phyloP scores from a whole-genome alignment of 257 asterid species.

The Jaltomata sinuosa region DNA sequence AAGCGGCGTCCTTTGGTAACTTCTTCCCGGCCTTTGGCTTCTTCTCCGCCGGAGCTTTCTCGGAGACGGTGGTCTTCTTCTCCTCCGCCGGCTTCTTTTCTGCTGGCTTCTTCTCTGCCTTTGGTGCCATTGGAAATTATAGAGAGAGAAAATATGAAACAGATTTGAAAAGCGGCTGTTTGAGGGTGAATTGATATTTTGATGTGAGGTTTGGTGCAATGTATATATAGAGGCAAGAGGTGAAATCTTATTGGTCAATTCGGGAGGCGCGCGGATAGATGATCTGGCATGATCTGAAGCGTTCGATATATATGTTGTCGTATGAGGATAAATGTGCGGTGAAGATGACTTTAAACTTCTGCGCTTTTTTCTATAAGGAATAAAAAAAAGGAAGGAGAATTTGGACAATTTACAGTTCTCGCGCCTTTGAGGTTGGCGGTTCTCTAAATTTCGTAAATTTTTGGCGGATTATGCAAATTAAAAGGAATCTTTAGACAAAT shows the following conservation, averaged over 20 bases:
- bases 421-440: conserved; percentile 4
- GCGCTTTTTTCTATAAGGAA: not conserved
- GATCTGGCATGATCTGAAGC: not conserved
- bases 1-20: conserved; percentile 47
- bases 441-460: not conserved
- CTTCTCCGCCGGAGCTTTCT: conserved; percentile 54
- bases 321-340: conserved; percentile 2
- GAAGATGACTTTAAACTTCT: not conserved
- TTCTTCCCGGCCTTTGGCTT: conserved; percentile 70
- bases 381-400: not conserved
- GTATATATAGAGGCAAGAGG: not conserved
- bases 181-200: not conserved
- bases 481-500: not conserved
- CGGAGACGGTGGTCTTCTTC: conserved; percentile 35
- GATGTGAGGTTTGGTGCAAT: not conserved
- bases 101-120: conserved; percentile 27
- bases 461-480: not conserved
- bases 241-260: conserved; percentile 6
- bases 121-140: conserved; percentile 40
- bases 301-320: conserved; percentile 1
- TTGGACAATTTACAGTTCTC: not conserved
- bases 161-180: not conserved
- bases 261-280: conserved; percentile 8
- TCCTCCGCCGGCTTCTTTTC: conserved; percentile 58
- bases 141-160: no score